Evolutionary conservation across 345 rosid genomes (phyloP), one percentile per base, ranked within the genome.

Genomic region (Euphorbia pulcherrima): DNA sequence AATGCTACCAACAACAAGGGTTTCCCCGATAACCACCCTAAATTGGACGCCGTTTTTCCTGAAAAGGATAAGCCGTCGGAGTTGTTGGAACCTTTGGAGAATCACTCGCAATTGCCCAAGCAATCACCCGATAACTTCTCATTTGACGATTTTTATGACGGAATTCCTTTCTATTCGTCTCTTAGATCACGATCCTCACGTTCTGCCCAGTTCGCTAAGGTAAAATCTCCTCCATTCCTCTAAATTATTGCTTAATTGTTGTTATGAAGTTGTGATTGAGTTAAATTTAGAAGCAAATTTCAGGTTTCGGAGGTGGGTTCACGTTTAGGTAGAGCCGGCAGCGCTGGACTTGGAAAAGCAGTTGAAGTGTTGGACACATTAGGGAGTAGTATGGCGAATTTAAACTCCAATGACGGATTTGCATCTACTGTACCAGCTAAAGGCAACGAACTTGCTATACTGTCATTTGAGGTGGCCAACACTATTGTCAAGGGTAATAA

Each of bases 391-490:
- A 82, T 94, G 93, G 84, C 97, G 4, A 92, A 77, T 84, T 74
- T 94, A 70, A 88, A 88, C 67, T 53, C 80, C 5, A 65, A 71
- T 29, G 69, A 77, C 14, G 92, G 94, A 54, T 91, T 94, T 78
- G 72, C 84, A 46, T 85, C 97, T 2, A 82, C 86, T 27, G 84
- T 83, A 63, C 65, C 87, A 4, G 80, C 83, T 1, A 94, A 91
- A 78, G 97, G 97, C 76, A 83, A 88, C 75, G 86, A 84, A 74
- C 88, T 94, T 68, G 67, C 77, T 21, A 94, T 94, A 68, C 76
- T 94, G 74, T 83, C 99, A 59, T 94, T 94, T 79, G 99, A 94
- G 82, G 97, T 88, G 16, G 99, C 99, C 62, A 94, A 94, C 70
- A 94, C 97, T 8, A 78, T 94, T 12, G 97, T 94, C 53, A 94